These are phyloP conservation scores for Daldinia grandis DNA, from an alignment of 495 filamentous ascomycete species.

Conservation along the genomic window DNA sequence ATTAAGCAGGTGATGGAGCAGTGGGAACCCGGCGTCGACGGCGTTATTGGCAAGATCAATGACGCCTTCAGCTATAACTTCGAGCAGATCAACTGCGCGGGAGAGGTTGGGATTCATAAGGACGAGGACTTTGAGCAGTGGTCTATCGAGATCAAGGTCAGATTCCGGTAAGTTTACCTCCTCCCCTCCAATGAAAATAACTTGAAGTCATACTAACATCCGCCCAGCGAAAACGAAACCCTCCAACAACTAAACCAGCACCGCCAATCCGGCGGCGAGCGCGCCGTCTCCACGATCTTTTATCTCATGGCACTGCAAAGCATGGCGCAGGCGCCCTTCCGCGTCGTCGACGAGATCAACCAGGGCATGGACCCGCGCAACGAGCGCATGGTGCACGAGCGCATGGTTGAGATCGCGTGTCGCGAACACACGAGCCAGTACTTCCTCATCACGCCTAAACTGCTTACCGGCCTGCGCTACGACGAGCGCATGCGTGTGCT, in stretches of 20 bases:
- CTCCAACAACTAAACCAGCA: constrained; percentile 87
- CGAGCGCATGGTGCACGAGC: constrained; percentile 95
- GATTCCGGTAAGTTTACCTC: constrained; percentile 73
- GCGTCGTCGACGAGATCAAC: constrained; percentile 99
- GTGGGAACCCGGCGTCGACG: constrained; percentile 89
- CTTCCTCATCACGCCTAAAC: constrained; percentile 98
- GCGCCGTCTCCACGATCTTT: constrained; percentile 97
- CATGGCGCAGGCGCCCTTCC: constrained; percentile 95
- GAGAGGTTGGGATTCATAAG: constrained; percentile 83
- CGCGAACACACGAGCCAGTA: constrained; percentile 74
- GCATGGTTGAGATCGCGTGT: constrained; percentile 95
- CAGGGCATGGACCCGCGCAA: constrained; percentile 99
- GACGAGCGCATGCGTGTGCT: constrained; percentile 90
- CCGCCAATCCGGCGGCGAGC: constrained; percentile 95
- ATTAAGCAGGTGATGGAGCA: constrained; percentile 64
- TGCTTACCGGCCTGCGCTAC: constrained; percentile 85
- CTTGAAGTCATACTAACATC: constrained; percentile 2
- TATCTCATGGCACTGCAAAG: constrained; percentile 98
- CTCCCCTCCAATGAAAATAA: not conserved
- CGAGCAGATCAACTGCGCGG: constrained; percentile 92
- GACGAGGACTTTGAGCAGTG: constrained; percentile 91
- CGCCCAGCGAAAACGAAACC: constrained; percentile 73
- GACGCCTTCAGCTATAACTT: constrained; percentile 91
- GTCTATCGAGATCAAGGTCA: constrained; percentile 93
- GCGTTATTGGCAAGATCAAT: constrained; percentile 80